These are phyloP conservation scores for Fusarium hostae DNA, from an alignment of 2,329 filamentous ascomycete species.

Conservation along the genomic window DNA sequence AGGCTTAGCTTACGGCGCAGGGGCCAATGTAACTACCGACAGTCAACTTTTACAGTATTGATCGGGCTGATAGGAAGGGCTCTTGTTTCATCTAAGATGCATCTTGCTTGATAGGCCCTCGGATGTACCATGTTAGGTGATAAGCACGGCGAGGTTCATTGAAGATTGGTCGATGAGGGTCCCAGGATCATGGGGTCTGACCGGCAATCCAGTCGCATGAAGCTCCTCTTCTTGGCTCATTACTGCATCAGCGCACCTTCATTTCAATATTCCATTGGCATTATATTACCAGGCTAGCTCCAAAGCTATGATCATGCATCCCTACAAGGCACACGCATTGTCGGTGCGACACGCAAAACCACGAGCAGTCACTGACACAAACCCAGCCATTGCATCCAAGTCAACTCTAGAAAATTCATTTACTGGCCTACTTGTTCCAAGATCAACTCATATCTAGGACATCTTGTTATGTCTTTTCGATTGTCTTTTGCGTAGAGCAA, in stretches of 20 bases:
- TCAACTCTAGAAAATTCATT: fast-evolving
- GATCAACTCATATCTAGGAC: fast-evolving
- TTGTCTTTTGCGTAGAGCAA: background rate
- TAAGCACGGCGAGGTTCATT: background rate
- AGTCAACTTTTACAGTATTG: background rate
- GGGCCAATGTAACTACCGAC: background rate
- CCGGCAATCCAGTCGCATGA: background rate
- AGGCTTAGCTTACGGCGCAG: background rate
- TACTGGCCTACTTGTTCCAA: background rate
- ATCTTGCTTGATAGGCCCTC: no score
- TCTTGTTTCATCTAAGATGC: background rate
- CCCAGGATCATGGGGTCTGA: background rate
- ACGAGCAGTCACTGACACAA: background rate
- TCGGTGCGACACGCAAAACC: background rate
- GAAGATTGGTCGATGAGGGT: background rate
- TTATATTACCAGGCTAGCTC: fast-evolving
- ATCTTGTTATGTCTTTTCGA: fast-evolving
- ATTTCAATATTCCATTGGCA: no score
- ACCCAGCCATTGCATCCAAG: no score
- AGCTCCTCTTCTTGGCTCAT: background rate
- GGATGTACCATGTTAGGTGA: background rate
- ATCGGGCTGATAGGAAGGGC: background rate
- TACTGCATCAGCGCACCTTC: no score
- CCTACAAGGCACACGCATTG: background rate
- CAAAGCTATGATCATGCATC: background rate